A percentile compares a stretch with the other conserved stretches of the same genome.
These are phyloP conservation scores for Albifimbria verrucaria DNA, from an alignment of 2,329 filamentous ascomycete species.

Conservation along the genomic window DNA sequence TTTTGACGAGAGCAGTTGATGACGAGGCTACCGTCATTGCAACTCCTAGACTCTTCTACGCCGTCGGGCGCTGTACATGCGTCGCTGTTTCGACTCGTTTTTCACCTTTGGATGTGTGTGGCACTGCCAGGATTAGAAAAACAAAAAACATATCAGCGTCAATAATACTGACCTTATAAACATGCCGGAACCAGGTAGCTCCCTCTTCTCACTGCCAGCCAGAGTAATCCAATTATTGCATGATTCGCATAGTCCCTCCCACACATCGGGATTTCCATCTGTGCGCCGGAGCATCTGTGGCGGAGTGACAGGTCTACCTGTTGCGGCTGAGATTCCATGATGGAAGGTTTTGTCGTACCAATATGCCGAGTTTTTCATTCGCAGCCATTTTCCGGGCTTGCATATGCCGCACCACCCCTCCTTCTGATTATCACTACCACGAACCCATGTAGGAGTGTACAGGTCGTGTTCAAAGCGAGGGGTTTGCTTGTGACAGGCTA, in stretches of 20 bases:
- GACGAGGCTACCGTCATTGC: too few species aligned
- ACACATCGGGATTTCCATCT: constrained; percentile 77
- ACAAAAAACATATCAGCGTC: constrained; percentile 15
- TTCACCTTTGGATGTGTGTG: constrained; percentile 71
- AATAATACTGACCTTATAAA: constrained; percentile 71
- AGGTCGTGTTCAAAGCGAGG: constrained; percentile 76
- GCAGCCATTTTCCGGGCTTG: constrained; percentile 80
- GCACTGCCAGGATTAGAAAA: constrained; percentile 52
- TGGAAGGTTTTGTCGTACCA: constrained; percentile 94
- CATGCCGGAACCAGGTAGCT: constrained; percentile 85
- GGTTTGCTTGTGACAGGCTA: constrained; percentile 75
- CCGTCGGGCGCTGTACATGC: too few species aligned
- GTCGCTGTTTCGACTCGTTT: constrained; percentile 65
- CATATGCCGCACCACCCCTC: constrained; percentile 90
- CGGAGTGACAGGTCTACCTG: constrained; percentile 73
- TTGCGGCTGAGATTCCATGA: constrained; percentile 80
- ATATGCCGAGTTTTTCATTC: constrained; percentile 85
- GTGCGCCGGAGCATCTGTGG: constrained; percentile 72
- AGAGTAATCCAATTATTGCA: constrained; percentile 79
- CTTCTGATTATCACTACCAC: constrained; percentile 81
- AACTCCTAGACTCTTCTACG: too few species aligned
- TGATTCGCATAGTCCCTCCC: constrained; percentile 75
- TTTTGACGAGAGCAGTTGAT: too few species aligned
- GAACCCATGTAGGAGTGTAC: constrained; percentile 81
- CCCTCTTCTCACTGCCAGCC: constrained; percentile 84